Evolutionary conservation across 345 rosid genomes (phyloP).

Genomic region (Citrus inodora): DNA sequence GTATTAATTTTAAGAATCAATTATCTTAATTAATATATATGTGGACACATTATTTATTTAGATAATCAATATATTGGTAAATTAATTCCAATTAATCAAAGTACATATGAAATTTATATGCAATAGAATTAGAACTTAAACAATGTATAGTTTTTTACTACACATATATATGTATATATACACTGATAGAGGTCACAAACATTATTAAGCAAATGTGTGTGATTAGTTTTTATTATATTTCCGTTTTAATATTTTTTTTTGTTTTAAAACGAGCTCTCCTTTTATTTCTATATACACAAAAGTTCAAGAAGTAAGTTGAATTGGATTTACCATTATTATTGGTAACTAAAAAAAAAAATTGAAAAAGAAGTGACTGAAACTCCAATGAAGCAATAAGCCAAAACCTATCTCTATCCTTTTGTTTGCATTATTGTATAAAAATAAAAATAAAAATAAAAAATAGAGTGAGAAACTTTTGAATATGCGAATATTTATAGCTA

Average conservation of each 20-base stretch:
- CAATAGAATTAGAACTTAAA: neutral
- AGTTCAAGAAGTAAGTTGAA: neutral
- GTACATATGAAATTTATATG: too few relatives aligned
- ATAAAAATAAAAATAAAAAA: too few relatives aligned
- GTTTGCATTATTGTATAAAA: neutral
- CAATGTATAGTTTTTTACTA: neutral
- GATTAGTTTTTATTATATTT: too few relatives aligned
- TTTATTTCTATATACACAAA: neutral
- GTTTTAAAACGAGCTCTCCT: neutral
- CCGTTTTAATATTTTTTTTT: too few relatives aligned
- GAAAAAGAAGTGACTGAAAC: neutral
- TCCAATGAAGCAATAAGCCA: neutral
- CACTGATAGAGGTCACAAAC: neutral
- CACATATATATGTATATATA: neutral
- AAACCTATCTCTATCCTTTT: neutral
- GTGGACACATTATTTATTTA: neutral
- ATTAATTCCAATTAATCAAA: too few relatives aligned
- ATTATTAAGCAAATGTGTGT: too few relatives aligned
- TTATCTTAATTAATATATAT: neutral
- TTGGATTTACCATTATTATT: neutral
- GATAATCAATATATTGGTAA: neutral
- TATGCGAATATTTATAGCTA: neutral
- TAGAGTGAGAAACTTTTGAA: constrained; percentile 1
- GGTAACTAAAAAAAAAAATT: neutral
- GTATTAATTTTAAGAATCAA: neutral